phyloP scores from a whole-genome alignment of 176 grass and related monocot genomes.

The Hordeum marinum region DNA sequence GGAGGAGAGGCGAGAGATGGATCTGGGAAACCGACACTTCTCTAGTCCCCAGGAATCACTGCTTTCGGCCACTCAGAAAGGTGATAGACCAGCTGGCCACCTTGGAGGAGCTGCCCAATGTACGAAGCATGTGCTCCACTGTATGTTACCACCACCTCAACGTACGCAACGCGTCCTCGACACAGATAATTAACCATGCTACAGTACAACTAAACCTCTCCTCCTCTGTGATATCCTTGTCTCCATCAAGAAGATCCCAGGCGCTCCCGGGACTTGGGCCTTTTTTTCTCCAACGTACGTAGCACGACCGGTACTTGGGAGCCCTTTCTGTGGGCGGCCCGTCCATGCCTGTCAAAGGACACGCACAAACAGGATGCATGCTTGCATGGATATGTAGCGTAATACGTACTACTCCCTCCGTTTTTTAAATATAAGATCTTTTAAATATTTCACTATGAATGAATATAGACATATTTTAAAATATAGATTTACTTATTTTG shows the following conservation, averaged over 20 bases:
- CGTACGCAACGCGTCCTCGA: too few species aligned
- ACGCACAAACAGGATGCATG: neutral
- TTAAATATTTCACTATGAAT: too few species aligned
- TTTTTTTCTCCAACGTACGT: neutral
- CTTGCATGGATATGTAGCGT: neutral
- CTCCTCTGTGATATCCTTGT: neutral
- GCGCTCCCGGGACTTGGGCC: neutral
- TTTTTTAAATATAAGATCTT: too few species aligned
- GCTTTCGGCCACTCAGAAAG: conserved; percentile 15
- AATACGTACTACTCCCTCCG: too few species aligned
- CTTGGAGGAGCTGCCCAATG: neutral
- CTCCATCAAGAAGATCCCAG: neutral
- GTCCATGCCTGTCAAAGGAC: conserved; percentile 3
- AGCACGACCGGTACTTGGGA: neutral
- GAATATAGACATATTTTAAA: too few species aligned
- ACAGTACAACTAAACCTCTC: too few species aligned
- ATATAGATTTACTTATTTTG: too few species aligned
- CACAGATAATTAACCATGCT: too few species aligned
- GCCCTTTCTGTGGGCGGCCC: neutral
- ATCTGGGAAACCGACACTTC: conserved; percentile 37
- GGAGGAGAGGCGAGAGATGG: neutral
- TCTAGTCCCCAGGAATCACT: conserved; percentile 24
- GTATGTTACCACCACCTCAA: too few species aligned
- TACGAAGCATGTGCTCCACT: too few species aligned
- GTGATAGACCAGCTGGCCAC: neutral